Base-by-base conservation (phyloP, 352 stramenopile species). In the Pythium brassicae region DNA sequence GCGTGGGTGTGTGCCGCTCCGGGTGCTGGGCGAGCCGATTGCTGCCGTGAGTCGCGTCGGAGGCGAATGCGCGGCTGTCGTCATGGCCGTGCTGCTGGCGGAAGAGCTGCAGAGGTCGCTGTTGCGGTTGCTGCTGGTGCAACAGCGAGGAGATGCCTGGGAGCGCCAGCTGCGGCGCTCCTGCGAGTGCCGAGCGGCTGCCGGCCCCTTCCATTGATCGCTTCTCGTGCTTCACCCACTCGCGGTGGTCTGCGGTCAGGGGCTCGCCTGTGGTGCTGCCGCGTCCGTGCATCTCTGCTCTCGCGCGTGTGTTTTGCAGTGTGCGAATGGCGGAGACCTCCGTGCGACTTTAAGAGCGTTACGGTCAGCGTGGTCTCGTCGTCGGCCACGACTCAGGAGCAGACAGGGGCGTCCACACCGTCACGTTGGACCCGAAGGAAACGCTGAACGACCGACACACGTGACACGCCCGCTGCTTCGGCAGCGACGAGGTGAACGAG, bases 141-240 rank as follows among this genome's bases (percentile, higher is more conserved):
- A 55, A 46, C 23, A 55, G 39, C 50, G 50, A 29, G 15, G 50
- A 35, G 17, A 55, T 48, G 8, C 50, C 50, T 8, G 50, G 50
- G 20, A 55, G 26, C 22, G 47, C 0, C 27, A 52, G 25, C 8
- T 23, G 45, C 26, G 20, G n/a, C 20, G 42, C 0, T 22, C 19
- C 42, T 7, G 42, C 42, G n/a, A 47, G 15, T 15, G 42, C n/a
- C 20, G 23, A 5, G 42, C 42, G 6, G n/a, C 42, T 47, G n/a
- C 42, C 25, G 19, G n/a, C 42, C 19, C 19, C 11, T 27, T 47
- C 42, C 42, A 22, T 22, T 8, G 42, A 4, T 19, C 9, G 3
- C 42, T 23, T 22, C 20, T 25, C 42, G 22, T 22, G n/a, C 4
- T 22, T 47, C n/a, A 8, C 42, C 6, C 20, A 22, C 42, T 26